Base-by-base conservation (phyloP, 306 rosid genomes). In the Cucurbita maxima region DNA sequence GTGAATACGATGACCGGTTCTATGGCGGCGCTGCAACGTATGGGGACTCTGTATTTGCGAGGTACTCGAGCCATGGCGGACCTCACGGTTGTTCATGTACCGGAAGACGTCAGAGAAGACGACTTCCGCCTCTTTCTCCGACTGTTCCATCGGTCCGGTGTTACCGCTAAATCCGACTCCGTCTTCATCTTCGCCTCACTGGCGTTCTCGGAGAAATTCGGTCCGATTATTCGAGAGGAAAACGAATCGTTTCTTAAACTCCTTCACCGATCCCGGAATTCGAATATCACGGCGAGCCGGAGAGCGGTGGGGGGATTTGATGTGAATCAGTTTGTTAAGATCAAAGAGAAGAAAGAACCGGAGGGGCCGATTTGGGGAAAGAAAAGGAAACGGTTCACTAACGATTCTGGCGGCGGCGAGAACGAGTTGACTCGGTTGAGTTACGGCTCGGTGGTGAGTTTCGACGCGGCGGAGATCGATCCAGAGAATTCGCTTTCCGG, bases 401-500 rank as follows among this genome's bases (percentile, higher is more conserved):
- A 76, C 12, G n/a, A 15, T 10, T 57, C 82, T 16, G 57, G 37
- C 19, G 70, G 25, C 50, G 50, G 25, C 47, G 79, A 40, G 22
- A 58, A 5, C 36, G 77, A 51, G 77, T 75, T 50, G 68, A 59
- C 80, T 84, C 78, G 25, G 16, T 58, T 87, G 79, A 89, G 80
- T 77, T 87, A 85, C 16, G 99, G 99, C 5, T 94, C 99, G 76
- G 85, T 94, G 3, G 81, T 94, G 75, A 83, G 96, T 47, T 94
- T 94, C 48, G 90, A 89, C 44, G 83, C 87, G 0, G 63, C 84
- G 4, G 99, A 94, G 56, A 90, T 94, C 25, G 99, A 94, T 80
- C 87, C 99, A 45, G 99, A 90, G 81, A 89, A 90, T 82, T 86
- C 97, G 37, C 95, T 94, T 5, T 41, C 92, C 13, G 99, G 99